Evolutionary conservation across 345 rosid genomes (phyloP), one percentile per base, ranked within the genome.

Genomic region (Orychophragmus violaceus): DNA sequence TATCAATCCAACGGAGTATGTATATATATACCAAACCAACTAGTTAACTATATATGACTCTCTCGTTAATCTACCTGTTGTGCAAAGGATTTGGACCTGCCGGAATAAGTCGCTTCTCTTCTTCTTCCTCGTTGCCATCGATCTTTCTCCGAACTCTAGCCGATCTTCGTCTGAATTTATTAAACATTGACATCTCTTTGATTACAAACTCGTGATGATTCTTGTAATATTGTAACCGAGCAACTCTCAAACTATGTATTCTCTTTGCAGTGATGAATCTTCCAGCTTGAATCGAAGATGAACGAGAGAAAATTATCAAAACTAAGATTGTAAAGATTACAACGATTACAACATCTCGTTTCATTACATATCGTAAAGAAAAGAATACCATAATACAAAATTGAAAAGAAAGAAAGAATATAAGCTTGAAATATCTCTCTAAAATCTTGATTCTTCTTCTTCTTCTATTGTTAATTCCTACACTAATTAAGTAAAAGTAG

Each of bases 51-150:
- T 49, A 59, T 19, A 30, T 37, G 42, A 33, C 23, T 27, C 33
- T 69, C 62, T 70, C 22, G 12, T 4, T 19, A 29, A 9, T 14
- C 65, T 71, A 72, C 65, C 39, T 48, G 62, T 73, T 66, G 39
- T 73, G 77, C 67, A 73, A 59, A 28, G 77, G 72, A 59, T 73
- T 73, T 50, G 72, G 72, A 66, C 77, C 72, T 13, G 68, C 9
- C 23, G 77, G 77, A 4, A 73, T 65, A 5, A 24, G 6, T 66
- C 77, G 67, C 23, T 73, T 73, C 72, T 73, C 76, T 55, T 36
- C 71, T 18, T 45, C 71, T 13, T 45, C 50, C 5, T 17, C 30
- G 11, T 66, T 6, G 17, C 29, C 56, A 5, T 72, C 65, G 13
- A 24, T 62, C 22, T 53, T 62, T 62, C 56, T 54, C 62, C 55